These are phyloP conservation scores for Sarocladiaceae sp. DNA, from an alignment of 2,329 filamentous ascomycete species.

Conservation along the genomic window DNA sequence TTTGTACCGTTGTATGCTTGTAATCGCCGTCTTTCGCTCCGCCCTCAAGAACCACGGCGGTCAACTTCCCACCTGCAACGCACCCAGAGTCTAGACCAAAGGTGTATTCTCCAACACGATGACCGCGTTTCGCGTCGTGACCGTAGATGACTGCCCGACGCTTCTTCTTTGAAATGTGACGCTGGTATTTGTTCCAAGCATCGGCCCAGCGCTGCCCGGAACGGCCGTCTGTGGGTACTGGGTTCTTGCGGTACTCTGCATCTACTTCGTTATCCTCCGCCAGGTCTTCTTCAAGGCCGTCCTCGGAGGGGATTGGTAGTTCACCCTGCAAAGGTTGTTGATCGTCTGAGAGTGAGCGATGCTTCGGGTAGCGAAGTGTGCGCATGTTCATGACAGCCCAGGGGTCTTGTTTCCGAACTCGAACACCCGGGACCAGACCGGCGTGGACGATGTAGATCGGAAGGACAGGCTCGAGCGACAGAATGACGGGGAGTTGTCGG, in stretches of 20 bases:
- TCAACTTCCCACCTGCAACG: slow-evolving; percentile 69
- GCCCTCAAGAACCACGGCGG: slow-evolving; percentile 69
- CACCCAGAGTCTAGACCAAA: slow-evolving; percentile 86
- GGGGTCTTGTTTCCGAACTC: slow-evolving; percentile 67
- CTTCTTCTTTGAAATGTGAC: slow-evolving; percentile 21
- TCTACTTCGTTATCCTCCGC: slow-evolving; percentile 4
- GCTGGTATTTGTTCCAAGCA: slow-evolving; percentile 52
- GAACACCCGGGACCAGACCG: slow-evolving; percentile 73
- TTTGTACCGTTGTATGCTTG: slow-evolving; percentile 34
- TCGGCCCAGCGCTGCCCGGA: slow-evolving; percentile 65
- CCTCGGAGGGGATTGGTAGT: not conserved
- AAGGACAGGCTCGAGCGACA: slow-evolving; percentile 60
- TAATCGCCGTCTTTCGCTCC: slow-evolving; percentile 24
- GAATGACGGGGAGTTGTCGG: slow-evolving; percentile 68
- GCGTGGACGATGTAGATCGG: slow-evolving; percentile 73
- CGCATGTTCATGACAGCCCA: slow-evolving; percentile 91
- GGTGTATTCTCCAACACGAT: slow-evolving; percentile 59
- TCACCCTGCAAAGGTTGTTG: not conserved
- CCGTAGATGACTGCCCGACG: slow-evolving; percentile 77
- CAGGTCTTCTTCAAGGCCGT: slow-evolving; percentile 11
- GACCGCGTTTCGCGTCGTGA: slow-evolving; percentile 73
- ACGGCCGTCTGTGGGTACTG: slow-evolving; percentile 36
- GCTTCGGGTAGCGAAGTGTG: slow-evolving; percentile 56
- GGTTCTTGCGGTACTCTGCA: slow-evolving; percentile 14
- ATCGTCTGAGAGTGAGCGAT: slow-evolving; percentile 5